Conservation (phyloP, 495 filamentous ascomycete genomes). For the Podospora pseudoanserina region DNA sequence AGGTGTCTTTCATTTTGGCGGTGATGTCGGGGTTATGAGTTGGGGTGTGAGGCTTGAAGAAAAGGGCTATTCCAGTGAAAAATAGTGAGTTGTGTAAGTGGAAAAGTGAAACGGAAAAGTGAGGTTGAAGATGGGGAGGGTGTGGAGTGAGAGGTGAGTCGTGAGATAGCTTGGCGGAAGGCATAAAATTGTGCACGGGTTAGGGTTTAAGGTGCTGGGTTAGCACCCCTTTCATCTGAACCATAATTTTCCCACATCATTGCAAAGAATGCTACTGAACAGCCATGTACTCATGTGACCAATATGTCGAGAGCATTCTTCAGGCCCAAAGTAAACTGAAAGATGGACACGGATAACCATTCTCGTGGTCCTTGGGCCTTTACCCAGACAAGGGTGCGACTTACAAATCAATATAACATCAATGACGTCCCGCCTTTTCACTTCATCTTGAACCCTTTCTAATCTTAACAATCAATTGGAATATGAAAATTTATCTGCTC, state of each 20-base stretch:
- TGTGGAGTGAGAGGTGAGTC: not conserved
- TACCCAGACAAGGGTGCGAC: not conserved
- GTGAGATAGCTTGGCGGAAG: not conserved
- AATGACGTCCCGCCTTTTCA: not conserved
- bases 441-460: not conserved
- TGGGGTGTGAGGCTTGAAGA: not conserved
- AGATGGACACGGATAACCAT: not conserved
- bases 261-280: not conserved
- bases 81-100: not conserved
- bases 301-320: not conserved
- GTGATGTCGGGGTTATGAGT: not conserved
- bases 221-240: not conserved
- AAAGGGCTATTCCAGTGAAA: not conserved
- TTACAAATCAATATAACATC: slow-evolving; percentile 2
- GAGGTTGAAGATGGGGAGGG: not conserved
- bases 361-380: not conserved
- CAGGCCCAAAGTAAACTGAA: not conserved
- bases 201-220: not conserved
- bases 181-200: not conserved
- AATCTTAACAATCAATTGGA: not conserved
- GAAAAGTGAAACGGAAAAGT: slow-evolving; percentile 3
- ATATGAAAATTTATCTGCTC: not conserved
- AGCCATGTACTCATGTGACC: not conserved
- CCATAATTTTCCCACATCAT: not conserved
- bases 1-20: slow-evolving; percentile 40